Conservation (phyloP, 1,284 basidiomycete genomes). For the Cryptococcus wingfieldii region DNA sequence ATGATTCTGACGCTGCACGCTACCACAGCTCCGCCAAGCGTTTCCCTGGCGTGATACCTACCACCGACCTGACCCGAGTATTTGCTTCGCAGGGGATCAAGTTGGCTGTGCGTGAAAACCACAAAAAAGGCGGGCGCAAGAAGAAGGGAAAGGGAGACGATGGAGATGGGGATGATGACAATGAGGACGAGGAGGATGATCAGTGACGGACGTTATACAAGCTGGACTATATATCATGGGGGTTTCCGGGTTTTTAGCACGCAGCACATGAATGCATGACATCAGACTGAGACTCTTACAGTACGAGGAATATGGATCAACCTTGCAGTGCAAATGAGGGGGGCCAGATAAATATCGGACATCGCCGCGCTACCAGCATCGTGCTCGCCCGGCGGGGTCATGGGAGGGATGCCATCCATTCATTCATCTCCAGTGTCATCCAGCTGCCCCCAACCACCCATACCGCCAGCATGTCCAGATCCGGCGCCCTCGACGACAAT, state of each 20-base stretch:
- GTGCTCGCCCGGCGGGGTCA: too few species aligned
- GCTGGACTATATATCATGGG: too few species aligned
- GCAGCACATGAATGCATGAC: too few species aligned
- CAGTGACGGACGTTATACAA: neutral
- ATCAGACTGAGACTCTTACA: too few species aligned
- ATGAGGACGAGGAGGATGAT: neutral
- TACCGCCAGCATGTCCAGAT: slow-evolving; percentile 42
- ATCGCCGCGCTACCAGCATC: neutral
- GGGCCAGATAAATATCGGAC: too few species aligned
- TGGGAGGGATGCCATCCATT: neutral
- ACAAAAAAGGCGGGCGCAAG: slow-evolving; percentile 8
- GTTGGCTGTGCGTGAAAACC: slow-evolving; percentile 56
- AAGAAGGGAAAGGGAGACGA: slow-evolving; percentile 10
- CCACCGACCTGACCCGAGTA: slow-evolving; percentile 81
- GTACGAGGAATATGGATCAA: too few species aligned
- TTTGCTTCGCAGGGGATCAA: slow-evolving; percentile 88
- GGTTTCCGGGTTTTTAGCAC: too few species aligned
- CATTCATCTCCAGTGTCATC: neutral
- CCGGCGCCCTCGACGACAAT: slow-evolving; percentile 80
- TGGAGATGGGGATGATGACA: slow-evolving; percentile 17
- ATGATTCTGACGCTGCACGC: neutral
- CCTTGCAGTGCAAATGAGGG: too few species aligned
- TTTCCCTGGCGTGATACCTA: slow-evolving; percentile 89
- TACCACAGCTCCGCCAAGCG: slow-evolving; percentile 67
- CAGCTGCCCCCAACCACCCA: neutral